Evolutionary conservation across 306 rosid genomes (phyloP), one percentile per base, ranked within the genome.

Genomic region (Quercus berberidifolia): DNA sequence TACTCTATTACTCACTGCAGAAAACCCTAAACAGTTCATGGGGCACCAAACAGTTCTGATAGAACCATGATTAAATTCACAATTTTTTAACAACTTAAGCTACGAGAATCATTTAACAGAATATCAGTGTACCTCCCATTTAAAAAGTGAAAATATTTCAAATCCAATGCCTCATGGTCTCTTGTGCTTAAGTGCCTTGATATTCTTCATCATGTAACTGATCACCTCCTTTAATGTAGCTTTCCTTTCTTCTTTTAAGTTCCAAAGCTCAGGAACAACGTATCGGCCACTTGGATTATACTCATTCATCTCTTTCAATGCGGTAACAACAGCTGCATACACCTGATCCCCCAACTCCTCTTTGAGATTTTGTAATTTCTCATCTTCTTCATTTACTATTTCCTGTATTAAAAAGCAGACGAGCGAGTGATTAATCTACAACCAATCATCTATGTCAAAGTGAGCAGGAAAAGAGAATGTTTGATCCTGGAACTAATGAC

Each of bases 141-240:
- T 6, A 38, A 38, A 38, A 38, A 6, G 43, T 6, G 43, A 12
- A 25, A n/a, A 26, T 21, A 28, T 26, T 62, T 23, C 28, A 58
- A 21, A 58, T 10, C 17, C 65, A 20, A 1, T 62, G 3, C 19
- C 81, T 91, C 88, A 89, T 64, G 75, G 25, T 87, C 94, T 88
- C 88, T 83, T 93, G 77, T 98, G 96, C 89, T 95, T 93, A 11
- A 69, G 81, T 21, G 79, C 72, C 83, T 82, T 92, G 73, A 91
- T 87, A 5, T 73, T 87, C 26, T 75, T 77, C 76, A 90, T 51
- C 35, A 86, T 84, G 70, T 83, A 90, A 76, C 73, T 60, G 31
- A 93, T 87, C 19, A 90, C 98, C 88, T 95, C 99, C 90, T 93
- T 95, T 79, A 93, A 49, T 15, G 98, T 93, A 25, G 99, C 99